These are phyloP conservation scores for Pseudopyricularia javanii DNA, from an alignment of 2,329 filamentous ascomycete species.

Conservation along the genomic window DNA sequence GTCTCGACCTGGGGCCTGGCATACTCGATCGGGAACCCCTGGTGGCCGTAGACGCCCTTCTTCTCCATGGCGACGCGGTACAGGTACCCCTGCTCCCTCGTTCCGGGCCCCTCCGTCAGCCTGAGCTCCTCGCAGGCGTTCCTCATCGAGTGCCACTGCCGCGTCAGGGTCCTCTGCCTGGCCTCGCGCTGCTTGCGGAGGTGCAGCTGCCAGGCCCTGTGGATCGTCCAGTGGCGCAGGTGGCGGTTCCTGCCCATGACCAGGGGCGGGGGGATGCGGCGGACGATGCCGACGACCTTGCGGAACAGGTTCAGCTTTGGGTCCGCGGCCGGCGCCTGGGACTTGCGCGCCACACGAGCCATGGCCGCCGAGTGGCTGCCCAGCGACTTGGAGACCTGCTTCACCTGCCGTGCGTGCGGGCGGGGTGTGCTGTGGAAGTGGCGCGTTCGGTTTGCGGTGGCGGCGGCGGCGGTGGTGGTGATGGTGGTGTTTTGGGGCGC, in stretches of 20 bases:
- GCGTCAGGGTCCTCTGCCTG: slow-evolving; percentile 58
- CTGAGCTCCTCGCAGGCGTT: slow-evolving; percentile 77
- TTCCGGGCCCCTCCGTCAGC: slow-evolving; percentile 41
- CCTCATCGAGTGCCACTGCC: slow-evolving; percentile 72
- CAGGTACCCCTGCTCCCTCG: slow-evolving; percentile 54
- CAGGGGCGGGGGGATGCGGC: slow-evolving; percentile 47
- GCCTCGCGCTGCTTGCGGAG: slow-evolving; percentile 54
- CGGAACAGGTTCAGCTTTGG: slow-evolving; percentile 20
- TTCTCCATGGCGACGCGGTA: slow-evolving; percentile 88
- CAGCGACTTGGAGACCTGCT: not conserved
- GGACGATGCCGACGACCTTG: slow-evolving; percentile 17
- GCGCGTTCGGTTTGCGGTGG: not conserved
- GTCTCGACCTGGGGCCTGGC: slow-evolving; percentile 74
- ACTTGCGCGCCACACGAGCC: slow-evolving; percentile 5
- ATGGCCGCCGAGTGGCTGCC: not conserved
- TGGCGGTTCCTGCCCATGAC: slow-evolving; percentile 78
- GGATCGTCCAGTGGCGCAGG: slow-evolving; percentile 97
- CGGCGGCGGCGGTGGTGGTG: not conserved
- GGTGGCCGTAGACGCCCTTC: slow-evolving; percentile 63
- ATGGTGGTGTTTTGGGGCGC: not conserved
- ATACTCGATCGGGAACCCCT: slow-evolving; percentile 84
- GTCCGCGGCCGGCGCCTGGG: slow-evolving; percentile 10
- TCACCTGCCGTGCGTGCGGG: not conserved
- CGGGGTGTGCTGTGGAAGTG: not conserved
- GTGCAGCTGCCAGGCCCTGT: slow-evolving; percentile 84